These are phyloP conservation scores for Ceratopteris richardii DNA, from an alignment of 75 land plant species.

Conservation along the genomic window DNA sequence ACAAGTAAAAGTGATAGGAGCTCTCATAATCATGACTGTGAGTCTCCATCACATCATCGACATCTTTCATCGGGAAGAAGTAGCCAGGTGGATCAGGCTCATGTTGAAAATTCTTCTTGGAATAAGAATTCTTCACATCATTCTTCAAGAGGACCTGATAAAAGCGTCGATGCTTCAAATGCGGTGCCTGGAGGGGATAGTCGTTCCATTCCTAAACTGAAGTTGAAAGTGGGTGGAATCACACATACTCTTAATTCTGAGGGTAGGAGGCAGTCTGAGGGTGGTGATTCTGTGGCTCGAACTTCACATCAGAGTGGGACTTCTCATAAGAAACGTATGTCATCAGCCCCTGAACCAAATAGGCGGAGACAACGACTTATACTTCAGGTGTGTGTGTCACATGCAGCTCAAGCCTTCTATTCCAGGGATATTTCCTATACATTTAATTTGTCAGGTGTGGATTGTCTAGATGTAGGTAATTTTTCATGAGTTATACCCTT, in stretches of 20 bases:
- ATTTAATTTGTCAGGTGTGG: not conserved
- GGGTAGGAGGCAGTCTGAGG: constrained; percentile 4
- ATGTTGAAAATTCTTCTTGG: not conserved
- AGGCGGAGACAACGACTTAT: constrained; percentile 25
- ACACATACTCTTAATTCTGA: constrained; percentile 22
- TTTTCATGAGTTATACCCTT: not conserved
- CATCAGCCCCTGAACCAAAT: not conserved
- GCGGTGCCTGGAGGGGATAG: not conserved
- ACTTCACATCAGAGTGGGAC: not conserved
- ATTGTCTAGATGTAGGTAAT: not conserved
- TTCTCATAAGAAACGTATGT: not conserved
- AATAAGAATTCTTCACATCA: not conserved
- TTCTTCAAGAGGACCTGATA: not conserved
- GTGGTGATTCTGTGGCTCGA: not conserved
- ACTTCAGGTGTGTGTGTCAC: constrained; percentile 18
- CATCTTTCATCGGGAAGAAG: not conserved
- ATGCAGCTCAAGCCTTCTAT: not conserved
- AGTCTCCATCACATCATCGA: not conserved
- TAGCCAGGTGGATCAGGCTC: not conserved
- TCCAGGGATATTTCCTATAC: not conserved
- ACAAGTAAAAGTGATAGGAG: not conserved
- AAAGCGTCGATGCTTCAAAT: not conserved
- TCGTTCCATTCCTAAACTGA: constrained; percentile 16
- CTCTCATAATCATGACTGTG: not conserved
- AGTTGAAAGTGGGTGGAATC: constrained; percentile 31